phyloP scores from a whole-genome alignment of 2,329 filamentous ascomycete species.

The Fonsecaea erecta region DNA sequence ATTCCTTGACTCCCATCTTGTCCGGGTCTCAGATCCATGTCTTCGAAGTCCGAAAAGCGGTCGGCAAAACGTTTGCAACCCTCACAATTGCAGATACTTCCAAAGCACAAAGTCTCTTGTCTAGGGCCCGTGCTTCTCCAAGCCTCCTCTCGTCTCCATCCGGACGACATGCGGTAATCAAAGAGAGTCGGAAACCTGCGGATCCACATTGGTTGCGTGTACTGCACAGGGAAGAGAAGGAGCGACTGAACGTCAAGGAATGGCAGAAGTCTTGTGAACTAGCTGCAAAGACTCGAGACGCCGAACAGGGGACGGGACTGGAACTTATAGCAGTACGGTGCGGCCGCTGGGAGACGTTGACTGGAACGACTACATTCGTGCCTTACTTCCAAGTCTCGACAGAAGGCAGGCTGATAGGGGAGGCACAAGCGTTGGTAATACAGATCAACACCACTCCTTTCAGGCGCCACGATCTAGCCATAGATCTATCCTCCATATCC shows the following conservation, averaged over 20 bases:
- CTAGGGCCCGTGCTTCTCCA: conserved; percentile 33
- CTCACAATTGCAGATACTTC: conserved; percentile 52
- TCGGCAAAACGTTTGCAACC: conserved; percentile 48
- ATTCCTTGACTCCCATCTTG: conserved; percentile 49
- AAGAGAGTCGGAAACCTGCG: conserved; percentile 43
- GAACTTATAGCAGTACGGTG: conserved; percentile 50
- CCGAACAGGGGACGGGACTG: conserved; percentile 44
- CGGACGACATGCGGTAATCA: conserved; percentile 38
- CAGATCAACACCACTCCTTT: not conserved
- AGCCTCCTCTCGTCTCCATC: conserved; percentile 25
- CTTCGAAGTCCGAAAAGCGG: conserved; percentile 53
- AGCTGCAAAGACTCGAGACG: conserved; percentile 39
- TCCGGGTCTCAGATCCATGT: conserved; percentile 45
- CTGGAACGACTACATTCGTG: conserved; percentile 56
- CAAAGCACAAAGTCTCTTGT: conserved; percentile 52
- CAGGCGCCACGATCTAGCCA: conserved; percentile 10
- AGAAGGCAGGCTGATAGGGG: conserved; percentile 7
- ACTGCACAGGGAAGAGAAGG: conserved; percentile 21
- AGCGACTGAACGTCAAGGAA: conserved; percentile 4
- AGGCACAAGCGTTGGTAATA: conserved; percentile 19
- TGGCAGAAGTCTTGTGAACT: conserved; percentile 15
- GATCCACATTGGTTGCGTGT: conserved; percentile 43
- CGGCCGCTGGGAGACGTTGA: conserved; percentile 47
- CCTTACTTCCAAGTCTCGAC: conserved; percentile 54
- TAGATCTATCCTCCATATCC: conserved; percentile 10